A percentile compares a stretch with the other conserved stretches of the same genome.
Evolutionary conservation across 495 filamentous ascomycete species (phyloP).

Genomic region (Aspergillus funiculosus): DNA sequence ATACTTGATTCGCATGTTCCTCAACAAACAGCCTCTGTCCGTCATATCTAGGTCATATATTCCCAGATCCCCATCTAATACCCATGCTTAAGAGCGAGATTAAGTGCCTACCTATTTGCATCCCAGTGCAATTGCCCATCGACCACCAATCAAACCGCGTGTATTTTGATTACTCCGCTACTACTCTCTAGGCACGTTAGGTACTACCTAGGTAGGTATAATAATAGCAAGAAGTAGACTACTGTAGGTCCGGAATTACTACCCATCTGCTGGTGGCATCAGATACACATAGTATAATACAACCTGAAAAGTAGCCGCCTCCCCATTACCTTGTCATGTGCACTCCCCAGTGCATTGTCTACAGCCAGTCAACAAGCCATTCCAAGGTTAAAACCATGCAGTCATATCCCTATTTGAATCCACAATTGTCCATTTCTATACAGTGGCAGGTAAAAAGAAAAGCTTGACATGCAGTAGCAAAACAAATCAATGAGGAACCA

Average conservation of each 20-base stretch:
- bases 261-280: too few species aligned
- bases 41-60: too few species aligned
- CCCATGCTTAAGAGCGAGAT: too few species aligned
- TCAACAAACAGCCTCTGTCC: constrained; percentile 14
- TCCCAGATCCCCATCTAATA: too few species aligned
- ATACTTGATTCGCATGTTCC: constrained; percentile 15
- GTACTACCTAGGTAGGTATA: not conserved
- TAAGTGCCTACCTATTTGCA: too few species aligned
- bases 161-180: constrained; percentile 7
- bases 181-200: not conserved
- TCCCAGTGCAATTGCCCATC: too few species aligned
- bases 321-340: not conserved
- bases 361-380: not conserved
- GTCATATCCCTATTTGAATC: too few species aligned
- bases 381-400: too few species aligned
- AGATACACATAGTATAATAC: too few species aligned
- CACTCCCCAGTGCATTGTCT: not conserved
- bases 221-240: too few species aligned
- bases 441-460: constrained; percentile 30
- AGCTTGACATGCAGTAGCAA: constrained; percentile 26
- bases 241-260: too few species aligned
- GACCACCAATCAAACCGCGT: constrained; percentile 6
- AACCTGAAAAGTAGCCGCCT: too few species aligned
- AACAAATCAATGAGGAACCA: constrained; percentile 17
- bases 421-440: constrained; percentile 37